A percentile compares a stretch with the other conserved stretches of the same genome.
These are phyloP conservation scores for Raffaelea deltoideospora DNA, from an alignment of 2,329 filamentous ascomycete species.

Conservation along the genomic window DNA sequence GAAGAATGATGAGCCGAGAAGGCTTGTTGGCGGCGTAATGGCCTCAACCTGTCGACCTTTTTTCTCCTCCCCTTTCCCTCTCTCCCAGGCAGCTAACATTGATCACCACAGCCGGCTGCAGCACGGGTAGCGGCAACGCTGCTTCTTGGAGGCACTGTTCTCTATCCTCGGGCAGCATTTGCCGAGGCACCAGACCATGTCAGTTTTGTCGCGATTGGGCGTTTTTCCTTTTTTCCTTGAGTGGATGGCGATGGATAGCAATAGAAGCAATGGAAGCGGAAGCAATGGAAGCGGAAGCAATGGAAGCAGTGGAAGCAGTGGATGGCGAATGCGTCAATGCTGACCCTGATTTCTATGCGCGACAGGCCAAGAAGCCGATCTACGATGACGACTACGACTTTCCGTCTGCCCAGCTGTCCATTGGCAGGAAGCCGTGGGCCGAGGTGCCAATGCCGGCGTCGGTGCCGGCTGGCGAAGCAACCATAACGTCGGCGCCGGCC, in stretches of 20 bases:
- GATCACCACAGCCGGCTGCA: conserved; percentile 25
- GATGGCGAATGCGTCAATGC: too few relatives aligned
- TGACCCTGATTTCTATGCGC: too few relatives aligned
- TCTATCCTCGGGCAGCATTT: conserved; percentile 30
- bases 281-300: too few relatives aligned
- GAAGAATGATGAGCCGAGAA: too few relatives aligned
- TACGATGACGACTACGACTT: conserved; percentile 53
- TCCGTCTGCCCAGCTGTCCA: conserved; percentile 9
- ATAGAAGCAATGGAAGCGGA: too few relatives aligned
- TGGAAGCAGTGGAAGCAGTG: too few relatives aligned
- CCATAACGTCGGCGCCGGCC: too few relatives aligned
- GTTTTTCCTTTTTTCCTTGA: background rate
- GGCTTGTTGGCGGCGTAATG: too few relatives aligned
- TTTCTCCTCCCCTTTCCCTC: background rate
- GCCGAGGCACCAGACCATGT: conserved; percentile 31
- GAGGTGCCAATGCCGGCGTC: too few relatives aligned
- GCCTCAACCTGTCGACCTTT: background rate
- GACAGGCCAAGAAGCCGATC: conserved; percentile 52
- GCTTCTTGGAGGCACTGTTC: conserved; percentile 30
- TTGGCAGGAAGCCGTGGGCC: conserved; percentile 7
- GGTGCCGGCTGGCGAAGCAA: too few relatives aligned
- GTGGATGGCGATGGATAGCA: too few relatives aligned
- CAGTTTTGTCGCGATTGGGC: too few relatives aligned
- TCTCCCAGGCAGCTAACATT: background rate
- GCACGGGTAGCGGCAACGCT: conserved; percentile 39